Percentiles rank a stretch among this genome's conserved stretches.
phyloP scores from a whole-genome alignment of 805 yeast genomes.

The Osmozyma mogii region DNA sequence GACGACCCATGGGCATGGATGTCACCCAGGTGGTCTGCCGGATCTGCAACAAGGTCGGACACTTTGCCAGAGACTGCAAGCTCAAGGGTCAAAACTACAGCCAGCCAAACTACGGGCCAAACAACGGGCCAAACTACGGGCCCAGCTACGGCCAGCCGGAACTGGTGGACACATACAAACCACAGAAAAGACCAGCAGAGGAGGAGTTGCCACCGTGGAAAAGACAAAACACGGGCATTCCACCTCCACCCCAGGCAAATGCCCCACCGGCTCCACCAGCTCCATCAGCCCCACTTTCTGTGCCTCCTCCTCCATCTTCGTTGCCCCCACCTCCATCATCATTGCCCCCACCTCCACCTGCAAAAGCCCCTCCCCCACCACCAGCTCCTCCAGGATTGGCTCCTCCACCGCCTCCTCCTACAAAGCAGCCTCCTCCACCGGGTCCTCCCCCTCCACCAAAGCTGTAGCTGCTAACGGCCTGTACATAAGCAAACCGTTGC shows the following conservation, averaged over 20 bases:
- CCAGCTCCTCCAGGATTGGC: conserved; percentile 11
- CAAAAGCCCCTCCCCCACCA: conserved; percentile 18
- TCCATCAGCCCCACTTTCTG: conserved; percentile 4
- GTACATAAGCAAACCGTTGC: no score
- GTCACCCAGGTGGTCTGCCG: conserved; percentile 56
- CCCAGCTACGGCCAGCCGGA: conserved; percentile 3
- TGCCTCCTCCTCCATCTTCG: background rate
- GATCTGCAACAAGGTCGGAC: conserved; percentile 77
- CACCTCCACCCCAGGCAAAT: conserved; percentile 20
- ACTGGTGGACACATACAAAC: conserved; percentile 3
- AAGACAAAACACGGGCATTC: conserved; percentile 13
- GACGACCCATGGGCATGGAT: conserved; percentile 30
- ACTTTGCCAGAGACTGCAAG: conserved; percentile 81
- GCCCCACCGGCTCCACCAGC: conserved; percentile 2
- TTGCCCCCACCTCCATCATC: conserved; percentile 6
- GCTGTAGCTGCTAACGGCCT: no score
- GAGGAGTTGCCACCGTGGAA: conserved; percentile 21
- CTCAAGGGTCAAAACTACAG: conserved; percentile 8
- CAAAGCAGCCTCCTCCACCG: no score
- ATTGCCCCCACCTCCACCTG: conserved; percentile 15
- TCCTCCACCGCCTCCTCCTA: background rate
- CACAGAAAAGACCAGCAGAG: conserved; percentile 4
- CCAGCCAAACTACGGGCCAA: conserved; percentile 1
- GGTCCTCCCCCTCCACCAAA: no score
- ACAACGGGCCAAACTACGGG: background rate